These are phyloP conservation scores for Kwoniella shandongensis DNA, from an alignment of 768 basidiomycete genomes.

Conservation along the genomic window DNA sequence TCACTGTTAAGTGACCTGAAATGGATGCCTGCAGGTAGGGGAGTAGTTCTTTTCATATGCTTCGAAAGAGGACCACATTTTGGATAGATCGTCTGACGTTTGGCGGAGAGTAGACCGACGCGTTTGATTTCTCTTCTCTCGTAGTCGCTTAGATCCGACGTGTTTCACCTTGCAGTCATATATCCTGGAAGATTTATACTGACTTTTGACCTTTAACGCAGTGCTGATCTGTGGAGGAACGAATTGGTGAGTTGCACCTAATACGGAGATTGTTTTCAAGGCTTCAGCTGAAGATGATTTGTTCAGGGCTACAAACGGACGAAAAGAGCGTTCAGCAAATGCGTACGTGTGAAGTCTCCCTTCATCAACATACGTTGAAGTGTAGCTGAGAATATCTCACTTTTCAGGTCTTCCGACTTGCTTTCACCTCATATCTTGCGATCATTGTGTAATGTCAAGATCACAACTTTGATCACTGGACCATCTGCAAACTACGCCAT, in stretches of 20 bases:
- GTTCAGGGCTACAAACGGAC: slow-evolving; percentile 71
- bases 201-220: slow-evolving; percentile 46
- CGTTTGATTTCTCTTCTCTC: slow-evolving; percentile 1
- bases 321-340: slow-evolving; percentile 65
- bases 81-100: too few species aligned
- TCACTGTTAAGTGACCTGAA: too few species aligned
- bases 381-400: neutral
- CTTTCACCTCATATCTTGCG: slow-evolving; percentile 85
- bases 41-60: too few species aligned
- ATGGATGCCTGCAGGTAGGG: too few species aligned
- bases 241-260: slow-evolving; percentile 66
- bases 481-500: slow-evolving; percentile 47
- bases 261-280: slow-evolving; percentile 22
- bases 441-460: slow-evolving; percentile 76
- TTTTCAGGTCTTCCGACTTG: slow-evolving; percentile 67
- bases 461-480: slow-evolving; percentile 66
- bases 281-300: slow-evolving; percentile 3
- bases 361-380: too few species aligned
- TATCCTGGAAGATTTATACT: too few species aligned
- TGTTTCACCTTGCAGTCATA: too few species aligned
- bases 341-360: too few species aligned
- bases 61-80: too few species aligned
- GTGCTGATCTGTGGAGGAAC: slow-evolving; percentile 84
- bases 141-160: neutral
- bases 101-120: too few species aligned